These are phyloP conservation scores for Larix kaempferi DNA, from an alignment of 75 land plant genomes.

Conservation along the genomic window DNA sequence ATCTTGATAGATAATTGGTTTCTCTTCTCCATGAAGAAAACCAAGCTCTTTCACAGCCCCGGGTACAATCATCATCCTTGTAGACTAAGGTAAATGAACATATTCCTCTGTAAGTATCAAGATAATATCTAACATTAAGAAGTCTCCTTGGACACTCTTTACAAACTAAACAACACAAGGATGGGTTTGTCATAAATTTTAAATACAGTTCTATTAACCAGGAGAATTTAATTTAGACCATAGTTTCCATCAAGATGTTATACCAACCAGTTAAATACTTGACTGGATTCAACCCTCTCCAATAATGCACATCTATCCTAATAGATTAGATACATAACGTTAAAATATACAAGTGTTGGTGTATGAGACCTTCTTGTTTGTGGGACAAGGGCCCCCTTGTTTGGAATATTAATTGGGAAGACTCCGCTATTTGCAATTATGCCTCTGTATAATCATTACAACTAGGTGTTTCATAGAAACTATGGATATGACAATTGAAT, in stretches of 20 bases:
- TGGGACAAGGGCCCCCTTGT: no score
- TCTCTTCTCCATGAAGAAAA: conserved; percentile 43
- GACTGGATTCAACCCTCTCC: neutral
- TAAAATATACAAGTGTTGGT: no score
- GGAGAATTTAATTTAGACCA: no score
- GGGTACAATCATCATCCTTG: conserved; percentile 59
- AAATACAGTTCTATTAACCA: no score
- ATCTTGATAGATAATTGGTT: conserved; percentile 70
- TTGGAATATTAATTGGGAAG: no score
- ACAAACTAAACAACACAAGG: neutral
- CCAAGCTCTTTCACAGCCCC: conserved; percentile 75
- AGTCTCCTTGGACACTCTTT: neutral
- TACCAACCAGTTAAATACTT: neutral
- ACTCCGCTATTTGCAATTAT: no score
- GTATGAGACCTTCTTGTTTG: no score
- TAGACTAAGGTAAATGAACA: conserved; percentile 51
- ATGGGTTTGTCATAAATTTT: no score
- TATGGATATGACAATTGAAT: no score
- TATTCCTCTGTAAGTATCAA: conserved; percentile 29
- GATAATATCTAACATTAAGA: neutral
- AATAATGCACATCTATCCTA: neutral
- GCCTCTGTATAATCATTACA: no score
- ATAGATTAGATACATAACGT: no score
- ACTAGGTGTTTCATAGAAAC: no score
- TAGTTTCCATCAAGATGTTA: neutral